Conservation (phyloP, 495 filamentous ascomycete genomes). For the Trichoderma parareesei region DNA sequence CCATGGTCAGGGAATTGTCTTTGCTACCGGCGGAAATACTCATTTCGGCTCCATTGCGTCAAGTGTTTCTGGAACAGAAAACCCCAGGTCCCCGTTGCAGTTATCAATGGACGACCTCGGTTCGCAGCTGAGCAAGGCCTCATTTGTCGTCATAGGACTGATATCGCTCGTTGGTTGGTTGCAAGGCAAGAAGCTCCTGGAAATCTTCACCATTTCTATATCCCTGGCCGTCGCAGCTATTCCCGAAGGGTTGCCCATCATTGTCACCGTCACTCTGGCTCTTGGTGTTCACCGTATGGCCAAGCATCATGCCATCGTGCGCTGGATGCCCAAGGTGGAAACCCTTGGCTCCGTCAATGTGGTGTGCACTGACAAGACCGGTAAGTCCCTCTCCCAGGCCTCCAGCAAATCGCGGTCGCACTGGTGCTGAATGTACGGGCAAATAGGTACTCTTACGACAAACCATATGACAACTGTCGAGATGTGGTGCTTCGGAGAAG, state of each 20-base stretch:
- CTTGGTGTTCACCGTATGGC: constrained; percentile 95
- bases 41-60: constrained; percentile 96
- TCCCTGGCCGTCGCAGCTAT: constrained; percentile 95
- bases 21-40: constrained; percentile 84
- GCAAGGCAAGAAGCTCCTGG: constrained; percentile 80
- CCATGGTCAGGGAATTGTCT: constrained; percentile 92
- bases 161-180: constrained; percentile 84
- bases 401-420: neutral
- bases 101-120: constrained; percentile 95
- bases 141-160: constrained; percentile 86
- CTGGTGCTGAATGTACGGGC: constrained; percentile 10
- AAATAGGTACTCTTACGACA: constrained; percentile 74
- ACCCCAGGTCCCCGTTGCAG: constrained; percentile 86
- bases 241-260: constrained; percentile 93
- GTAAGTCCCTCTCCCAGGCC: constrained; percentile 24
- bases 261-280: constrained; percentile 93
- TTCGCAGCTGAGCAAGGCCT: constrained; percentile 88
- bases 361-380: constrained; percentile 96
- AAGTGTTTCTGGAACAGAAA: constrained; percentile 87
- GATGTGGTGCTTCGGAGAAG: constrained; percentile 82
- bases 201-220: constrained; percentile 97
- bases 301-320: constrained; percentile 84
- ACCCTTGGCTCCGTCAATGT: constrained; percentile 98
- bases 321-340: constrained; percentile 91
- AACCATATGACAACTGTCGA: constrained; percentile 99